Base-by-base conservation (phyloP, 345 rosid genomes). In the Lepidium aucheri region DNA sequence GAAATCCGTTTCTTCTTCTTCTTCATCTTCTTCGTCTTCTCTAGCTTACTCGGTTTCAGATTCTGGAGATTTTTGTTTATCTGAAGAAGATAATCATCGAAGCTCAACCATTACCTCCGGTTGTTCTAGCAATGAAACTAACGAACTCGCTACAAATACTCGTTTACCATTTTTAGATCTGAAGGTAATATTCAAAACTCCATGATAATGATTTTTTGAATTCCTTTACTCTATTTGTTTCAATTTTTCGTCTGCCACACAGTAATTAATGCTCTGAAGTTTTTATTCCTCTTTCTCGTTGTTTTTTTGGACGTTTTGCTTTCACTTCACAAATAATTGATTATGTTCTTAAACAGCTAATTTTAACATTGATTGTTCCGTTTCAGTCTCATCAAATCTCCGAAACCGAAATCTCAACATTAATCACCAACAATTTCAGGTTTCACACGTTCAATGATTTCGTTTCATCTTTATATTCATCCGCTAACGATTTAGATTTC, bases 121-220 rank as follows among this genome's bases (percentile, higher is more conserved):
- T 24, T 69, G 73, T 78, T 80, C 69, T 45, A 80, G 76, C 74
- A 76, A 60, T 36, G 84, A 68, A 44, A 70, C 81, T 13, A 67
- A 46, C 55, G 76, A 69, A 32, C 54, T 67, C 46, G 68, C 69
- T 60, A 59, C 68, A 38, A 72, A 85, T 34, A 63, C 60, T 49
- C 53, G 67, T 52, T 62, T 60, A 28, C 72, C 68, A 36, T 41
- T 57, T 38, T 44, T 67, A 76, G 91, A 86, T 86, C 87, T 77
- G 50, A 69, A 84, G 87, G 91, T 82, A 53, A 76, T 58, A 33
- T 53, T 38, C 14, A 2, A 55, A 59, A 50, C 35, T 56, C 55
- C 38, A 39, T 5, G 13, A 2, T 14, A 12, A 40, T 8, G 30
- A 11, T 55, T 43, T 26, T 20, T 58, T 36, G 4, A 53, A 18